Percentiles rank a stretch among this genome's conserved stretches.
Evolutionary conservation across 176 grass and related monocot genomes (phyloP).

Genomic region (Aegilops bicornis): DNA sequence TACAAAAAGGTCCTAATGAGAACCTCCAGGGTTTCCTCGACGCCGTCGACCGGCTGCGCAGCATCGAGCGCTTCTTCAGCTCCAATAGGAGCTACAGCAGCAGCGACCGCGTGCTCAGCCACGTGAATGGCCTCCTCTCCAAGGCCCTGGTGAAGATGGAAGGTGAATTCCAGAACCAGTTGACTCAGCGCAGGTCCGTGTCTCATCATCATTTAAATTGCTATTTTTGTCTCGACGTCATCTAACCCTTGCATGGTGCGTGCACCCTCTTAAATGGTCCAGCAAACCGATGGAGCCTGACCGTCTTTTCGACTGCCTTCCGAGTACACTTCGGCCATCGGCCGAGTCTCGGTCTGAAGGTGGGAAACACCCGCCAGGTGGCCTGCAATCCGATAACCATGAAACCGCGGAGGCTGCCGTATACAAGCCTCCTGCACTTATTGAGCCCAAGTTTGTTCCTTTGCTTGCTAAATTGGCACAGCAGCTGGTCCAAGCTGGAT

Average conservation of each 20-base stretch:
- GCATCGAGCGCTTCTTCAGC: constrained; percentile 81
- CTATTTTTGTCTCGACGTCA: not conserved
- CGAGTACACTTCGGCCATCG: constrained; percentile 70
- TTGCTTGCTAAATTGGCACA: constrained; percentile 88
- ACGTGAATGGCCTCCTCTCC: constrained; percentile 65
- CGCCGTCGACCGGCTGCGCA: constrained; percentile 72
- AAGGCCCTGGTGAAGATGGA: constrained; percentile 86
- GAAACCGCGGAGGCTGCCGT: constrained; percentile 53
- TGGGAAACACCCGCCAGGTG: constrained; percentile 46
- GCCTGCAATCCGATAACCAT: constrained; percentile 40
- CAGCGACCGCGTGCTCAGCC: constrained; percentile 79
- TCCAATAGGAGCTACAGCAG: constrained; percentile 85
- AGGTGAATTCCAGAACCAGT: constrained; percentile 76
- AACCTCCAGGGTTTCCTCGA: constrained; percentile 83
- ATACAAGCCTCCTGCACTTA: constrained; percentile 83
- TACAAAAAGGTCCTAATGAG: constrained; percentile 76
- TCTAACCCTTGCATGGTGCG: constrained; percentile 5
- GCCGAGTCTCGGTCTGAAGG: constrained; percentile 65
- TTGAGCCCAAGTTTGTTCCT: constrained; percentile 78
- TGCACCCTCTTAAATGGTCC: not conserved
- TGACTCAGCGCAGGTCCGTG: constrained; percentile 60
- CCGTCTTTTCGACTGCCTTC: constrained; percentile 88
- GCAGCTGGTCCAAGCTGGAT: constrained; percentile 87
- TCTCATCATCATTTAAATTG: constrained; percentile 16
- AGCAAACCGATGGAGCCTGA: constrained; percentile 97